phyloP scores from a whole-genome alignment of 2,329 filamentous ascomycete species.

The Aspergillus novofumigatus region DNA sequence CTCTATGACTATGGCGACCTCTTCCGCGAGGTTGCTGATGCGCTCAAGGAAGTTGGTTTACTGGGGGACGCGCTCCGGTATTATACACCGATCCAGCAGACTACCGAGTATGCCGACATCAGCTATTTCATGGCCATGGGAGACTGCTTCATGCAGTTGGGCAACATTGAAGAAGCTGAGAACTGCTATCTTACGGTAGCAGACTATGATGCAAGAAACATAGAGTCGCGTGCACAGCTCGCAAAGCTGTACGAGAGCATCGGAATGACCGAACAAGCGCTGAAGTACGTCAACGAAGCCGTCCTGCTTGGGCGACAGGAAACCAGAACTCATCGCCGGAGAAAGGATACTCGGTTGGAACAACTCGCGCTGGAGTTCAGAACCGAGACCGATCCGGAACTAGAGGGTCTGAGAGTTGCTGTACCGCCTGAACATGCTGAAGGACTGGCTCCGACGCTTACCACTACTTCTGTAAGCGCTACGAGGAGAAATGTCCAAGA shows the following conservation, averaged over 20 bases:
- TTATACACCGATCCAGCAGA: slow-evolving; percentile 50
- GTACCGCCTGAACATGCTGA: slow-evolving; percentile 13
- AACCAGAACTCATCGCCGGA: slow-evolving; percentile 25
- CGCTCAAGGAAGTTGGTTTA: slow-evolving; percentile 49
- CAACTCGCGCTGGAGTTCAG: slow-evolving; percentile 39
- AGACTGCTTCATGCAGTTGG: slow-evolving; percentile 63
- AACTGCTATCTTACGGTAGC: slow-evolving; percentile 72
- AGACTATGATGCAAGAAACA: slow-evolving; percentile 65
- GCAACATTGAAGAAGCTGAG: slow-evolving; percentile 65
- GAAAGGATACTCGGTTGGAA: slow-evolving; percentile 36
- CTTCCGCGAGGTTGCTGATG: slow-evolving; percentile 67
- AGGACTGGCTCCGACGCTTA: slow-evolving; percentile 12
- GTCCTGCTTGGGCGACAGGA: slow-evolving; percentile 57
- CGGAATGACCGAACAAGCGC: slow-evolving; percentile 69
- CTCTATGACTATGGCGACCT: slow-evolving; percentile 70
- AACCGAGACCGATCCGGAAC: slow-evolving; percentile 16
- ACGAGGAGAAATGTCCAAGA: slow-evolving; percentile 21
- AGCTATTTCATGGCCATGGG: slow-evolving; percentile 49
- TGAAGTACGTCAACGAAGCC: slow-evolving; percentile 72
- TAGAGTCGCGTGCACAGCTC: slow-evolving; percentile 73
- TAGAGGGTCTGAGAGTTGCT: slow-evolving; percentile 13
- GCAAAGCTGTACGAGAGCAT: slow-evolving; percentile 79
- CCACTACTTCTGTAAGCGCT: slow-evolving; percentile 12
- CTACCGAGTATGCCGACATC: slow-evolving; percentile 46
- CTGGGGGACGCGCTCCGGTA: slow-evolving; percentile 56